phyloP scores from a whole-genome alignment of 2,329 filamentous ascomycete species.

The Fusarium camptoceras region DNA sequence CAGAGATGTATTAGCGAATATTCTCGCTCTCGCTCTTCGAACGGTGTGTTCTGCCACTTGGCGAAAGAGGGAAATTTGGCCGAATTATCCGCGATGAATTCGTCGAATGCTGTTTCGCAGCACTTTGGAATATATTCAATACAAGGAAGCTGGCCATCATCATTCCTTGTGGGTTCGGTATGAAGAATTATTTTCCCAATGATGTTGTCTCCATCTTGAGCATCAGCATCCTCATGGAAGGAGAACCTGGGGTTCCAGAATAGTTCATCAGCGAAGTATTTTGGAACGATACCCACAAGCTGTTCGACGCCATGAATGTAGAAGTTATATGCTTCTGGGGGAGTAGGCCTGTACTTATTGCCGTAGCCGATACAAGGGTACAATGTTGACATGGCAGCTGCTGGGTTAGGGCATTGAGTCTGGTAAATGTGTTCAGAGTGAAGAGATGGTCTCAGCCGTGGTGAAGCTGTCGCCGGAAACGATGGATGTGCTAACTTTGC shows the following conservation, averaged over 20 bases:
- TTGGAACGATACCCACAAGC: constrained; percentile 36
- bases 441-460: constrained; percentile 13
- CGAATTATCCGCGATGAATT: constrained; percentile 28
- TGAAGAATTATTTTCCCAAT: constrained; percentile 23
- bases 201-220: background rate
- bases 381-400: constrained; percentile 23
- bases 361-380: constrained; percentile 33
- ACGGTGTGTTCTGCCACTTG: constrained; percentile 43
- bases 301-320: constrained; percentile 35
- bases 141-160: background rate
- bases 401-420: background rate
- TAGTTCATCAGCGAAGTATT: constrained; percentile 2
- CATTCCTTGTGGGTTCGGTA: background rate
- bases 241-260: background rate
- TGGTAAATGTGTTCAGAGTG: constrained; percentile 9
- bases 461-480: constrained; percentile 12
- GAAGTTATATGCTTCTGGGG: constrained; percentile 31
- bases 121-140: background rate
- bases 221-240: background rate
- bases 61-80: constrained; percentile 46
- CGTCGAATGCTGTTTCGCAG: background rate
- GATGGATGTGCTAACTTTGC: constrained; percentile 29
- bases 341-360: constrained; percentile 30
- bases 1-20: constrained; percentile 49
- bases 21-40: constrained; percentile 27